These are phyloP conservation scores for Yamadazyma diospyri DNA, from an alignment of 1,139 yeast species.

Conservation along the genomic window DNA sequence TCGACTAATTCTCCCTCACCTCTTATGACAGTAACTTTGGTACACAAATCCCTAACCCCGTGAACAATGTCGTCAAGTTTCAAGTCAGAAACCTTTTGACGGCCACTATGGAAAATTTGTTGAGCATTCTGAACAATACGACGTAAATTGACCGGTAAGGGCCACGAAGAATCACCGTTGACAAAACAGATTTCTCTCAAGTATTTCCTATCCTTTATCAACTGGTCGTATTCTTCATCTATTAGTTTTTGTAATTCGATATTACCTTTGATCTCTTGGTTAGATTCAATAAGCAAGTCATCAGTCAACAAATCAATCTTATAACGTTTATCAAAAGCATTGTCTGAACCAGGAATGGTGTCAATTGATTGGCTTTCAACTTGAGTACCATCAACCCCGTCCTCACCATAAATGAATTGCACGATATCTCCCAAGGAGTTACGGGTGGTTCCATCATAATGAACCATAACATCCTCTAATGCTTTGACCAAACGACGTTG, in stretches of 20 bases:
- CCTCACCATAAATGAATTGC: slow-evolving; percentile 97
- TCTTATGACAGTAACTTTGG: slow-evolving; percentile 71
- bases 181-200: slow-evolving; percentile 79
- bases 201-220: slow-evolving; percentile 71
- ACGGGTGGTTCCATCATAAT: slow-evolving; percentile 97
- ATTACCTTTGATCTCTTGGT: slow-evolving; percentile 89
- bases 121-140: slow-evolving; percentile 97
- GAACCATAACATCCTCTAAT: slow-evolving; percentile 97
- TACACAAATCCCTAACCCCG: slow-evolving; percentile 69
- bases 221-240: slow-evolving; percentile 81
- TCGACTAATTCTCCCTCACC: slow-evolving; percentile 70
- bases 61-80: slow-evolving; percentile 75
- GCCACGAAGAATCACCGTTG: slow-evolving; percentile 96
- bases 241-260: slow-evolving; percentile 73
- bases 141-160: slow-evolving; percentile 93
- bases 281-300: slow-evolving; percentile 70
- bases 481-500: slow-evolving; percentile 99
- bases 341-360: slow-evolving; percentile 90
- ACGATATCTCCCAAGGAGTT: slow-evolving; percentile 95
- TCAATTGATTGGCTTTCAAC: slow-evolving; percentile 97
- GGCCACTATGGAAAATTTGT: slow-evolving; percentile 92
- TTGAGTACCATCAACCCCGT: slow-evolving; percentile 97
- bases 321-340: slow-evolving; percentile 76
- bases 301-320: slow-evolving; percentile 83
- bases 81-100: slow-evolving; percentile 85